Percentiles rank a stretch among this genome's conserved stretches.
Evolutionary conservation across 2,329 filamentous ascomycete genomes (phyloP).

Genomic region (Macrophomina tecta): DNA sequence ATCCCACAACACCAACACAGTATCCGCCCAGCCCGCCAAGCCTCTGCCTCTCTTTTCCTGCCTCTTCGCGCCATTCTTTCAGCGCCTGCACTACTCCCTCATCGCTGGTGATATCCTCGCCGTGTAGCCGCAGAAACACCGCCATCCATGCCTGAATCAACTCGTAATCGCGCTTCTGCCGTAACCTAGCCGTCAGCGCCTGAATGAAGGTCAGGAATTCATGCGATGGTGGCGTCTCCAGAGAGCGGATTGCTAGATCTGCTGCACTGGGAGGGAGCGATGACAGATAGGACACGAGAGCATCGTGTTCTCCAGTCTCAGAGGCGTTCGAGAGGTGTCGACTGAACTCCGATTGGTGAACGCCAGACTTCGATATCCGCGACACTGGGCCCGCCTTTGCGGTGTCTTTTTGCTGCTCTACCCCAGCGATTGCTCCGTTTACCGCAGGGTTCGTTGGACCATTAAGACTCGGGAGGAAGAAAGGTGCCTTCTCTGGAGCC

Average conservation of each 20-base stretch:
- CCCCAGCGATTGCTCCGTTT: conserved; percentile 27
- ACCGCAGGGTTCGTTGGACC: conserved; percentile 31
- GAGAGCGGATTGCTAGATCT: conserved; percentile 87
- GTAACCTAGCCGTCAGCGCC: conserved; percentile 76
- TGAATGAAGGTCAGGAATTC: conserved; percentile 81
- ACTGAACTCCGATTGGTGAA: conserved; percentile 52
- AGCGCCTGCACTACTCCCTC: conserved; percentile 65
- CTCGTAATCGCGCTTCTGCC: conserved; percentile 81
- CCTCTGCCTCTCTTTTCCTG: conserved; percentile 73
- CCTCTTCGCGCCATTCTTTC: conserved; percentile 72
- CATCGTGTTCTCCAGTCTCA: conserved; percentile 65
- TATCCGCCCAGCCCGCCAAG: conserved; percentile 82
- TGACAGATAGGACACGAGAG: conserved; percentile 80
- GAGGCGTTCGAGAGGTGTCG: conserved; percentile 53
- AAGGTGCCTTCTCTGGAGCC: conserved; percentile 89
- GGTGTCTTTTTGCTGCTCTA: conserved; percentile 35
- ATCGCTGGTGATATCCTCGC: conserved; percentile 55
- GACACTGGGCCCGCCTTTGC: conserved; percentile 34
- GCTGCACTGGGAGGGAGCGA: conserved; percentile 81
- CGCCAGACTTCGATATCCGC: conserved; percentile 41
- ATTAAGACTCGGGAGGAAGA: conserved; percentile 79
- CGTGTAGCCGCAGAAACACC: conserved; percentile 84
- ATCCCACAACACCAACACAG: conserved; percentile 83
- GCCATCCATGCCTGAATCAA: conserved; percentile 97
- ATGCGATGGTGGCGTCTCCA: conserved; percentile 63